Evolutionary conservation across 148 eudicot species (phyloP), one percentile per base, ranked within the genome.

Genomic region (Amaranthus cruentus): DNA sequence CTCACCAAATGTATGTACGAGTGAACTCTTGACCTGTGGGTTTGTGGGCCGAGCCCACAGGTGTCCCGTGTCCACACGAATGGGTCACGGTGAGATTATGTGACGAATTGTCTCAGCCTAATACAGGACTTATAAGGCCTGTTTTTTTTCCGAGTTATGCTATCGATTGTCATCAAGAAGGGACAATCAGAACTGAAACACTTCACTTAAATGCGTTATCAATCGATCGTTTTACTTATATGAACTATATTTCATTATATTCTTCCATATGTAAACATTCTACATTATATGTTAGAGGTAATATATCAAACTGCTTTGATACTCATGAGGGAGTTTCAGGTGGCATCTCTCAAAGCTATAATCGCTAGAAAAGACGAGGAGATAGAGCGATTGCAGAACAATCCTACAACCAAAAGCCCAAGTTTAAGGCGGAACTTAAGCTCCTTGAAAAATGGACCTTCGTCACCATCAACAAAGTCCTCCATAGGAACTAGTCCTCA

Each of bases 341-440:
- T 81, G 68, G 81, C 73, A 66, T 79, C 84, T 58, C 85, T 71
- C 12, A 91, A 87, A 73, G 86, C 77, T 73, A 68, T 68, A 9
- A 75, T 76, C 6, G 81, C 84, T 4, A 80, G 69, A 61, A 84
- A 74, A 71, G 83, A 82, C 12, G 90, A 86, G 75, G 87, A 81
- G 74, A 84, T 84, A 49, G 83, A 79, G 55, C 80, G 72, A 51
- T 55, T 80, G 66, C 74, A 73, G 10, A 84, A 74, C 71, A 84
- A 81, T 73, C 76, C 87, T 28, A 28, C 38, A 28, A 28, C 38
- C 13, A 78, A 62, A 78, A 79, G 81, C 58, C 76, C 75, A 43
- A 74, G 53, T 65, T 43, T 73, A 66, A 87, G 76, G 82, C 82
- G 77, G 53, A 70, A 18, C n/a, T 47, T 82, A 50, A 75, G 74